These are phyloP conservation scores for Capsaspora owczarzaki DNA, from an alignment of 78 protist genomes.

Conservation along the genomic window DNA sequence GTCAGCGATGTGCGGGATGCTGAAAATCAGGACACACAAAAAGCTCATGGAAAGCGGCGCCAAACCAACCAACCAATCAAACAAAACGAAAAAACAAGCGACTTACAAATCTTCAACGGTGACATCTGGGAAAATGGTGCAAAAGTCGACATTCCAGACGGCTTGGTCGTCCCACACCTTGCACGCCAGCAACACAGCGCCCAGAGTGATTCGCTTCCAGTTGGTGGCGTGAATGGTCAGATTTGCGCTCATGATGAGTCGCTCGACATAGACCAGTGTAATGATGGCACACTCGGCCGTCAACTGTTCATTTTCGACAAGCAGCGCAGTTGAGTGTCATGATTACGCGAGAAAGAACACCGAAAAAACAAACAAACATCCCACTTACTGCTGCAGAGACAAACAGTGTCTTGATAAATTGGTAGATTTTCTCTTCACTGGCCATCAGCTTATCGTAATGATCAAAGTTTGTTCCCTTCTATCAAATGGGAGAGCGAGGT, in stretches of 20 bases:
- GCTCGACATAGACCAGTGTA: constrained; percentile 51
- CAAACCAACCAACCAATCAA: neutral
- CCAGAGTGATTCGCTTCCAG: constrained; percentile 41
- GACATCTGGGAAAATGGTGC: constrained; percentile 28
- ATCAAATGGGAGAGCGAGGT: neutral
- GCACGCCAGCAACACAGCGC: constrained; percentile 48
- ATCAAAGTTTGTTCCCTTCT: neutral
- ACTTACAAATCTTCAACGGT: neutral
- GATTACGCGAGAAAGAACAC: neutral
- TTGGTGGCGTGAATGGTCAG: constrained; percentile 30
- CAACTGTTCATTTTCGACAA: neutral
- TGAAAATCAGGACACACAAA: neutral
- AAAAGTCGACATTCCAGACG: constrained; percentile 73
- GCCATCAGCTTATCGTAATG: neutral
- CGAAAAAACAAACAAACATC: neutral
- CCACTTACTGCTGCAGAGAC: neutral
- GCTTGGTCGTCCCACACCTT: constrained; percentile 74
- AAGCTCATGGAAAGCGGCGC: neutral
- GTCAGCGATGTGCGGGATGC: neutral
- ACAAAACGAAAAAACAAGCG: neutral
- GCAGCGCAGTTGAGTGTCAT: neutral
- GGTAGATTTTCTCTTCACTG: neutral
- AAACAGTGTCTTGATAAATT: neutral
- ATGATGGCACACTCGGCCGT: constrained; percentile 54
- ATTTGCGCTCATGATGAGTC: constrained; percentile 40